Evolutionary conservation across 2,329 filamentous ascomycete genomes (phyloP).

Genomic region (Xylariomycetidae sp.): DNA sequence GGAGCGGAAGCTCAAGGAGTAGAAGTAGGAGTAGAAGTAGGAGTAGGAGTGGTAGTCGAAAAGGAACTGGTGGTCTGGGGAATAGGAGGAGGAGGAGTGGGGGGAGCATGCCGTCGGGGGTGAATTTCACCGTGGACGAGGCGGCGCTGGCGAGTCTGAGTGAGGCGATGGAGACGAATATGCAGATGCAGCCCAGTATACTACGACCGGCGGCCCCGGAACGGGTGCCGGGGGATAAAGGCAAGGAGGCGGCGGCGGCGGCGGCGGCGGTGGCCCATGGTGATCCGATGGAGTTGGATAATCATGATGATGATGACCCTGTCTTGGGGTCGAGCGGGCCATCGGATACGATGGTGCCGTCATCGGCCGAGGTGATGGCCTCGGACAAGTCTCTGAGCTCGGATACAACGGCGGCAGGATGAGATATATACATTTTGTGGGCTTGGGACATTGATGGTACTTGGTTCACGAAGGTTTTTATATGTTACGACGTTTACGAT

Average conservation of each 20-base stretch:
- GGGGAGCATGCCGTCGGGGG: slow-evolving; percentile 5
- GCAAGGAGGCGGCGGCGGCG: slow-evolving; percentile 16
- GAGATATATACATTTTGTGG: too few species aligned
- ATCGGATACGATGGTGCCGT: too few species aligned
- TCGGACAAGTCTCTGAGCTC: too few species aligned
- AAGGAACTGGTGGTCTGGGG: slow-evolving; percentile 1
- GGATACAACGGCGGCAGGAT: too few species aligned
- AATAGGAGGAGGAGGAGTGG: slow-evolving; percentile 6
- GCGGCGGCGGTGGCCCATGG: slow-evolving; percentile 14
- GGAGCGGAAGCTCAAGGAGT: slow-evolving; percentile 18
- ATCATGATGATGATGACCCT: background rate
- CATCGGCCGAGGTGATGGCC: too few species aligned
- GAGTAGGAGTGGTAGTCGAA: slow-evolving; percentile 9
- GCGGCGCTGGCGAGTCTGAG: slow-evolving; percentile 23
- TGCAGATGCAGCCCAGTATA: slow-evolving; percentile 12
- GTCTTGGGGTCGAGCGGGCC: too few species aligned
- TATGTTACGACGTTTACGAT: too few species aligned
- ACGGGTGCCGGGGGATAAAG: slow-evolving; percentile 14
- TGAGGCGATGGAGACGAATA: slow-evolving; percentile 26
- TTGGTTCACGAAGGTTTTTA: too few species aligned
- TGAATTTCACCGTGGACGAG: slow-evolving; percentile 18
- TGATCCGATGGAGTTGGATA: slow-evolving; percentile 5
- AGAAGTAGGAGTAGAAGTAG: slow-evolving; percentile 13
- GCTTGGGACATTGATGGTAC: too few species aligned
- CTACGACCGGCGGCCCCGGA: slow-evolving; percentile 1